These are phyloP conservation scores for Syzygium aromaticum DNA, from an alignment of 345 rosid genomes.

Conservation along the genomic window DNA sequence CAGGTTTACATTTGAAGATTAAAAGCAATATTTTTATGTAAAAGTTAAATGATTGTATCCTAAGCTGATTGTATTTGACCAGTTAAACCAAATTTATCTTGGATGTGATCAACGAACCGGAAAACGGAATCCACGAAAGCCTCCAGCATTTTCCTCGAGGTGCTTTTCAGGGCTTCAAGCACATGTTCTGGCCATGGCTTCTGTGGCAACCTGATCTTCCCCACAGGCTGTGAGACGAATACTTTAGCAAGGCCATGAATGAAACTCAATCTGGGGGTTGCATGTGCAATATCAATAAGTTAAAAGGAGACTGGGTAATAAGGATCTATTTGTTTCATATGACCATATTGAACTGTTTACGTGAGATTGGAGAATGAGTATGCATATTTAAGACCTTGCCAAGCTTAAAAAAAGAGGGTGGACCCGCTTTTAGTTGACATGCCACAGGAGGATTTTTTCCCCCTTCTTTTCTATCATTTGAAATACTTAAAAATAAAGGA, in stretches of 20 bases:
- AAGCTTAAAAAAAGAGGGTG: not conserved
- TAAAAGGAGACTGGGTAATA: not conserved
- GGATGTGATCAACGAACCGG: constrained; percentile 16
- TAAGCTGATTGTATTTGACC: too few species aligned
- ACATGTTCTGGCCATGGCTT: constrained; percentile 13
- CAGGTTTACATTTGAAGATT: too few species aligned
- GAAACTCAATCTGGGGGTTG: not conserved
- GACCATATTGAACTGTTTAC: not conserved
- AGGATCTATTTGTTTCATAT: not conserved
- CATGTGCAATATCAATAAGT: not conserved
- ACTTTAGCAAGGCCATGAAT: not conserved
- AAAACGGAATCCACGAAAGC: constrained; percentile 30
- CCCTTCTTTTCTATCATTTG: too few species aligned
- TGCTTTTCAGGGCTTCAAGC: constrained; percentile 2
- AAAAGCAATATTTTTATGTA: too few species aligned
- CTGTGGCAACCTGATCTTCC: constrained; percentile 3
- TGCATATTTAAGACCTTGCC: not conserved
- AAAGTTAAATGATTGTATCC: too few species aligned
- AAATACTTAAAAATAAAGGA: not conserved
- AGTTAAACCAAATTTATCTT: too few species aligned
- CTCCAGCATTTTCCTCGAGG: constrained; percentile 18
- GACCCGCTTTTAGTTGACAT: not conserved
- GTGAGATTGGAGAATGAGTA: not conserved
- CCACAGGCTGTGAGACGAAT: constrained; percentile 12
- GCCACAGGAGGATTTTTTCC: not conserved